phyloP scores from a whole-genome alignment of 2,329 filamentous ascomycete species.

The Cercospora sp. region DNA sequence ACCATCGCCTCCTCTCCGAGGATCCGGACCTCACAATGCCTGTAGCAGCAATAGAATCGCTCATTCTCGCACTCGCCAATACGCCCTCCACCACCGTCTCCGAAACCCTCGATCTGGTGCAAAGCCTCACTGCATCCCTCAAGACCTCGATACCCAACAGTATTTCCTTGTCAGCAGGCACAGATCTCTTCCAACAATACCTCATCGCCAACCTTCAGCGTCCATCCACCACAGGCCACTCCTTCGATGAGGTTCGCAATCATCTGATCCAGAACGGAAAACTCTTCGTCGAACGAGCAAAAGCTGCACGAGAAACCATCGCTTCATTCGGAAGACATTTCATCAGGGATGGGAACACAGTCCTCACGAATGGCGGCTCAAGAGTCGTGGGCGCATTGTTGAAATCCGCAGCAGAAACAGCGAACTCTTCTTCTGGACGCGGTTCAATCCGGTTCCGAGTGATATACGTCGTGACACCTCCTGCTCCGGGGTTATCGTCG shows the following conservation, averaged over 20 bases:
- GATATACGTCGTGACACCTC: conserved; percentile 60
- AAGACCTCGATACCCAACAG: conserved; percentile 81
- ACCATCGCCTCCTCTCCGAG: conserved; percentile 62
- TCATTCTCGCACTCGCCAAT: conserved; percentile 81
- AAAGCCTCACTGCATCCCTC: conserved; percentile 72
- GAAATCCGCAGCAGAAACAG: conserved; percentile 68
- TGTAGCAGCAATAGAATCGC: conserved; percentile 87
- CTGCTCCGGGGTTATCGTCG: conserved; percentile 59
- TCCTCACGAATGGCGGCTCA: conserved; percentile 89
- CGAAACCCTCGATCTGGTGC: conserved; percentile 86
- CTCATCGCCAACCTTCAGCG: conserved; percentile 72
- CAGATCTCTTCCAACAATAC: conserved; percentile 93
- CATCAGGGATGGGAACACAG: conserved; percentile 72
- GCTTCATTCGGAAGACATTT: conserved; percentile 76
- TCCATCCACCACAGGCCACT: conserved; percentile 50
- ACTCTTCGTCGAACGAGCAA: conserved; percentile 82
- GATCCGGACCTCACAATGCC: conserved; percentile 92
- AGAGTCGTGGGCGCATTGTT: conserved; percentile 80
- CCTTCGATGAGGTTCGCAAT: conserved; percentile 79
- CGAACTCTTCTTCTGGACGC: conserved; percentile 44
- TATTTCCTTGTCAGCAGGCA: conserved; percentile 88
- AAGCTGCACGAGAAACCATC: conserved; percentile 80
- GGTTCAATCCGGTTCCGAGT: conserved; percentile 74
- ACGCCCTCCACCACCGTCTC: conserved; percentile 82
- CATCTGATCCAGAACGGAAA: conserved; percentile 84